Evolutionary conservation across 805 yeast genomes (phyloP), one percentile per base, ranked within the genome.

Genomic region (Candida boleticola): DNA sequence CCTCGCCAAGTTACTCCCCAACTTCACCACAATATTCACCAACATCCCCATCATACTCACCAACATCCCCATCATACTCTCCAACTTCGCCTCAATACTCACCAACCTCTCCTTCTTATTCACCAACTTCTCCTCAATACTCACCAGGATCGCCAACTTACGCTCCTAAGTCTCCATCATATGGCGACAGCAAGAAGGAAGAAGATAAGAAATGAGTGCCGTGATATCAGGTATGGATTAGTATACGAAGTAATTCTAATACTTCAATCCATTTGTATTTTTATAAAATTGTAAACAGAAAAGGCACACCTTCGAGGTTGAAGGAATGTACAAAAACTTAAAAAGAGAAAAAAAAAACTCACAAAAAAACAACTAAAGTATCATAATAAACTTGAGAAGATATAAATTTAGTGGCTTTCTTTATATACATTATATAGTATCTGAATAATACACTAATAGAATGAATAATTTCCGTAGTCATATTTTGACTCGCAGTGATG

Each of bases 1-100:
- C 64, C 2, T 77, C 83, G 1, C 73, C 64, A 36, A 27, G 39
- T 2, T 84, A 83, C 58, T 67, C 77, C 7, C 89, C 89, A 32
- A 80, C 85, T 0, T 76, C 82, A 2, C 65, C 65, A 29, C 32
- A 20, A n/a, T 64, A 66, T 48, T 61, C 68, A 18, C 86, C 87
- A 23, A 55, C 62, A 4, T 59, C 67, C 1, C 83, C 83, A 36
- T 49, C 55, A 11, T 76, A 72, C 48, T 60, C 68, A 13, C 76
- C 76, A 29, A 61, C 68, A 13, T 71, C 79, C 3, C 80, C 81
- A 43, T 53, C 55, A 18, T 72, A 71, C 48, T 63, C 71, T 20
- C 77, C 79, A 40, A 60, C 62, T 18, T 66, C 77, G 33, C 73
- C 77, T 37, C 48, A 50, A 44, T 64, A 66, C 49, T 61, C 68